Percentiles rank a stretch among this genome's conserved stretches.
Conservation (phyloP, 768 basidiomycete genomes). For the Chiua virens region DNA sequence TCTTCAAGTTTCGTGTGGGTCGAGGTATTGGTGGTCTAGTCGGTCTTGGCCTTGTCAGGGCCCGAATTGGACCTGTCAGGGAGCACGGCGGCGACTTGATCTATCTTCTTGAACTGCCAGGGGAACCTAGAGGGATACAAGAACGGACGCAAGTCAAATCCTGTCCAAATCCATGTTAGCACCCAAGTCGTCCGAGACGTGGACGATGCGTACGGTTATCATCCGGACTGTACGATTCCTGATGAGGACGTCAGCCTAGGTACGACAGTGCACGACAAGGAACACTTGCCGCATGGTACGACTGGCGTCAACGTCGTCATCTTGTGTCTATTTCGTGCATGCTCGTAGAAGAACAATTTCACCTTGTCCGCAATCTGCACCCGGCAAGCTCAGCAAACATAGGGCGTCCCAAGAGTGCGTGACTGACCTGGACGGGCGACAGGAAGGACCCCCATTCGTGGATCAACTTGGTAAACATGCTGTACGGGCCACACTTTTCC, state of each 20-base stretch:
- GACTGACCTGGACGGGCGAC: conserved; percentile 74
- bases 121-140: conserved; percentile 93
- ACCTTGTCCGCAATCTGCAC: conserved; percentile 78
- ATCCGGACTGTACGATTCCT: conserved; percentile 97
- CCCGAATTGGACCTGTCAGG: conserved; percentile 62
- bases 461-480: conserved; percentile 93
- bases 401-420: too few species aligned
- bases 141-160: conserved; percentile 95
- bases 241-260: neutral
- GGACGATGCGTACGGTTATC: conserved; percentile 75
- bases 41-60: conserved; percentile 47
- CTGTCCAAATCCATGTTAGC: conserved; percentile 39
- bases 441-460: conserved; percentile 90
- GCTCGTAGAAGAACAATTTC: conserved; percentile 94
- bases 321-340: conserved; percentile 96
- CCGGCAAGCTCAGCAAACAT: conserved; percentile 30
- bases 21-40: conserved; percentile 31
- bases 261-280: neutral
- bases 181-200: too few species aligned
- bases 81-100: conserved; percentile 73
- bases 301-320: conserved; percentile 95
- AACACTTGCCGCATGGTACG: conserved; percentile 83
- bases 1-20: neutral
- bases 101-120: conserved; percentile 97
- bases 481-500: conserved; percentile 97